phyloP scores from a whole-genome alignment of 257 asterid species.

The Primulina eburnea region DNA sequence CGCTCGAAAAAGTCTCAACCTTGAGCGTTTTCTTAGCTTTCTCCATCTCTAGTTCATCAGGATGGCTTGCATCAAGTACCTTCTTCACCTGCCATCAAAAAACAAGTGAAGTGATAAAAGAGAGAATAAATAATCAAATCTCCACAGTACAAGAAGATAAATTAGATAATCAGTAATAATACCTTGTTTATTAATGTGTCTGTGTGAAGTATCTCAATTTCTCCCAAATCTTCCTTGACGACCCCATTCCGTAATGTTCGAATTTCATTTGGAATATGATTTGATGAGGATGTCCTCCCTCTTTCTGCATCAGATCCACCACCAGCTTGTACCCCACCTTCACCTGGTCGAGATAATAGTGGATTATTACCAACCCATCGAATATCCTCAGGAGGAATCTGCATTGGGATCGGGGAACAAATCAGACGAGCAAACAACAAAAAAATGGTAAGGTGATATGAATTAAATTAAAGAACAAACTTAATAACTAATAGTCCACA shows the following conservation, averaged over 20 bases:
- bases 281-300: slow-evolving; percentile 46
- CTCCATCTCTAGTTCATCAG: slow-evolving; percentile 68
- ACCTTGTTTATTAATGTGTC: slow-evolving; percentile 88
- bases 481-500: slow-evolving; percentile 7
- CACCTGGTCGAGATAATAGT: slow-evolving; percentile 53
- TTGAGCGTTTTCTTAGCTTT: slow-evolving; percentile 92
- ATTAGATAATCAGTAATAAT: not conserved
- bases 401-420: slow-evolving; percentile 25
- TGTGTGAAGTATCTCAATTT: slow-evolving; percentile 80
- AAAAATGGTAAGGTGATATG: not conserved
- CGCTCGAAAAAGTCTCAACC: slow-evolving; percentile 35
- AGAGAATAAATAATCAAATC: not conserved
- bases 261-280: slow-evolving; percentile 45
- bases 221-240: slow-evolving; percentile 43
- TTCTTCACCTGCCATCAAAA: slow-evolving; percentile 66
- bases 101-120: slow-evolving; percentile 14
- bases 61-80: slow-evolving; percentile 81
- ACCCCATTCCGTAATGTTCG: slow-evolving; percentile 51
- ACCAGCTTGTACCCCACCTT: slow-evolving; percentile 29
- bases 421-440: slow-evolving; percentile 1
- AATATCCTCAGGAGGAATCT: slow-evolving; percentile 84
- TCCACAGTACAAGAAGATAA: not conserved
- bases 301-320: slow-evolving; percentile 49
- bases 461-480: slow-evolving; percentile 10
- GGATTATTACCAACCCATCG: slow-evolving; percentile 93